A percentile compares a stretch with the other conserved stretches of the same genome.
Conservation (phyloP, 441 rosid species). For the Adansonia gregorii region DNA sequence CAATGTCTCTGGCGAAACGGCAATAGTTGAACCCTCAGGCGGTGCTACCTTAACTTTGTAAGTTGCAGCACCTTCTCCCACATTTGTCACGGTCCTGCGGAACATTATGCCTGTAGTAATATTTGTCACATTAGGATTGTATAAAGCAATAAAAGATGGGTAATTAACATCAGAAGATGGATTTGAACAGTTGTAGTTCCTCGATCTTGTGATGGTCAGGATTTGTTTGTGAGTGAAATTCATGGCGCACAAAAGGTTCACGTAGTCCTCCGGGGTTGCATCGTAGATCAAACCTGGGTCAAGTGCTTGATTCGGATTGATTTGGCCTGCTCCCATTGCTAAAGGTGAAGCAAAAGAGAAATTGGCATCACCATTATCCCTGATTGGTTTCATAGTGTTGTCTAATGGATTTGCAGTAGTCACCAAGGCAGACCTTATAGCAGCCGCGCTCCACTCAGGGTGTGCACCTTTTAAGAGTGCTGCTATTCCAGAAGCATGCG, state of each 20-base stretch:
- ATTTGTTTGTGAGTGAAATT: slow-evolving; percentile 48
- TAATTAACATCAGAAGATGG: slow-evolving; percentile 51
- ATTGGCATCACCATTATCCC: slow-evolving; percentile 35
- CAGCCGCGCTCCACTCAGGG: slow-evolving; percentile 48
- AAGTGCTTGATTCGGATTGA: slow-evolving; percentile 42
- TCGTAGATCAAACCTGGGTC: slow-evolving; percentile 63
- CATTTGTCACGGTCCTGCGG: slow-evolving; percentile 46
- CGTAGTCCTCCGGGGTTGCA: slow-evolving; percentile 48
- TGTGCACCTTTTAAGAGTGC: slow-evolving; percentile 45
- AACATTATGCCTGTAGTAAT: slow-evolving; percentile 16
- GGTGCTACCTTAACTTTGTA: slow-evolving; percentile 34
- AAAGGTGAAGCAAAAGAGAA: slow-evolving; percentile 20
- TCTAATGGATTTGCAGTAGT: slow-evolving; percentile 44
- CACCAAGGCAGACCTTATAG: slow-evolving; percentile 47
- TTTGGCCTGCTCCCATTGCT: slow-evolving; percentile 36
- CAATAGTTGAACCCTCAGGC: slow-evolving; percentile 34
- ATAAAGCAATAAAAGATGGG: slow-evolving; percentile 52
- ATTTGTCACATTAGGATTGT: slow-evolving; percentile 25
- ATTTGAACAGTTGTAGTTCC: slow-evolving; percentile 32
- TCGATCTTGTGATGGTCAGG: slow-evolving; percentile 41
- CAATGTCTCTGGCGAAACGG: slow-evolving; percentile 39
- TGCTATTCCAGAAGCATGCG: slow-evolving; percentile 45
- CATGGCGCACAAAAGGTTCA: slow-evolving; percentile 48
- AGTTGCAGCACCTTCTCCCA: slow-evolving; percentile 43
- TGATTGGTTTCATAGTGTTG: slow-evolving; percentile 41